phyloP scores from a whole-genome alignment of 306 rosid genomes.

The Vachellia collinsii region DNA sequence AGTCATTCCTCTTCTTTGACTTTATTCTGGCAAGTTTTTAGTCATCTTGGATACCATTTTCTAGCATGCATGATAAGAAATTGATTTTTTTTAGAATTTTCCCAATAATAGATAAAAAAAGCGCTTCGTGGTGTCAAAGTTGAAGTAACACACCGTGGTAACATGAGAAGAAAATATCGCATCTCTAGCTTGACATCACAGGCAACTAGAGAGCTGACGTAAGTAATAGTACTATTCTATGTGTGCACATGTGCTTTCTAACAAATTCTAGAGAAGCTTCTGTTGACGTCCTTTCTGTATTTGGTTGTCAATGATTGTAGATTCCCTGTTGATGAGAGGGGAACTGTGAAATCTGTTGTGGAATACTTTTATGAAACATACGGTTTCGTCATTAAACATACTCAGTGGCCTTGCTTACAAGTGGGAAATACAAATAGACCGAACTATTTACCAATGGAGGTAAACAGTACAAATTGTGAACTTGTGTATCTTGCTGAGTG shows the following conservation, averaged over 20 bases:
- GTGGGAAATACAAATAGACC: slow-evolving; percentile 93
- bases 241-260: background rate
- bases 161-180: slow-evolving; percentile 92
- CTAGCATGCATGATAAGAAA: background rate
- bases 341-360: slow-evolving; percentile 91
- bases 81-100: background rate
- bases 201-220: slow-evolving; percentile 94
- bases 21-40: background rate
- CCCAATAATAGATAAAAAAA: slow-evolving; percentile 72
- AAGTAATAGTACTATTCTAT: slow-evolving; percentile 25
- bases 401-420: slow-evolving; percentile 97
- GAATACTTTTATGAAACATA: slow-evolving; percentile 90
- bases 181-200: slow-evolving; percentile 92
- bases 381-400: slow-evolving; percentile 81
- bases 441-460: slow-evolving; percentile 97
- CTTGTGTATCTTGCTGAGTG: background rate
- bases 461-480: slow-evolving; percentile 24
- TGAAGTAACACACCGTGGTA: slow-evolving; percentile 96
- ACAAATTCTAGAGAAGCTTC: background rate
- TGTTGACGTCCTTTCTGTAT: slow-evolving; percentile 20
- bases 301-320: slow-evolving; percentile 45
- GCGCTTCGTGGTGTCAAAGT: slow-evolving; percentile 95
- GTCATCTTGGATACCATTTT: background rate
- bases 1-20: slow-evolving; percentile 1
- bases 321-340: slow-evolving; percentile 94